Evolutionary conservation across 345 rosid genomes (phyloP).

Genomic region (Kernera saxatilis): DNA sequence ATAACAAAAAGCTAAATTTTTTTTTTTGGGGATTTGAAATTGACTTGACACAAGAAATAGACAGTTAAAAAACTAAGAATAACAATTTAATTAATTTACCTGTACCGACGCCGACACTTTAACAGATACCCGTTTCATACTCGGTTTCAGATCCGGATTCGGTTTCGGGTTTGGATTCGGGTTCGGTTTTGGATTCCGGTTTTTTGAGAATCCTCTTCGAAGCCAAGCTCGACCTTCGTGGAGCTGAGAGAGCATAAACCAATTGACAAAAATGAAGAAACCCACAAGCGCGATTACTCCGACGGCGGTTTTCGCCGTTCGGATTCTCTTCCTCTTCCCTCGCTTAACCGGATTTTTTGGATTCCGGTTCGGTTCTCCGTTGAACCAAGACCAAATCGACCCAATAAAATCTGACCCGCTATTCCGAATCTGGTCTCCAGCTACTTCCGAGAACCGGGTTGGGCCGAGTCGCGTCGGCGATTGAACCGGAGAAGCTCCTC

Average conservation of each 20-base stretch:
- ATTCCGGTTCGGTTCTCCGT: slow-evolving; percentile 34
- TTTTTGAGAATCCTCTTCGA: slow-evolving; percentile 29
- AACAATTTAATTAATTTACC: slow-evolving; percentile 33
- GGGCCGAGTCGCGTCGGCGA: slow-evolving; percentile 32
- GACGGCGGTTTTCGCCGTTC: slow-evolving; percentile 41
- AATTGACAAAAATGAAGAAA: slow-evolving; percentile 66
- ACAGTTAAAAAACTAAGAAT: neutral
- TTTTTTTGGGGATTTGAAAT: neutral
- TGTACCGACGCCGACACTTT: slow-evolving; percentile 34
- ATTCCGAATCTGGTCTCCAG: slow-evolving; percentile 6
- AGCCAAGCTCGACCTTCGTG: slow-evolving; percentile 43
- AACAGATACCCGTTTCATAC: slow-evolving; percentile 23
- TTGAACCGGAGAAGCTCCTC: slow-evolving; percentile 31
- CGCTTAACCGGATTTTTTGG: slow-evolving; percentile 27
- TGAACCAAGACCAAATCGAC: slow-evolving; percentile 28
- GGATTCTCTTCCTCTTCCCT: slow-evolving; percentile 44
- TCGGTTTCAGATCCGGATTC: slow-evolving; percentile 9
- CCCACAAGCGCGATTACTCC: slow-evolving; percentile 45
- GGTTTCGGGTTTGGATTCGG: neutral
- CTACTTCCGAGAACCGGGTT: slow-evolving; percentile 34
- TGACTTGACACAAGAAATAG: slow-evolving; percentile 9
- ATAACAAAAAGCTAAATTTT: neutral
- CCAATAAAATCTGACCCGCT: slow-evolving; percentile 15
- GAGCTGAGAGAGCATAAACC: slow-evolving; percentile 65
- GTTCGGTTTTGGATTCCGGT: neutral